These are phyloP conservation scores for Gelatoporia subvermispora DNA, from an alignment of 768 basidiomycete genomes.

Conservation along the genomic window DNA sequence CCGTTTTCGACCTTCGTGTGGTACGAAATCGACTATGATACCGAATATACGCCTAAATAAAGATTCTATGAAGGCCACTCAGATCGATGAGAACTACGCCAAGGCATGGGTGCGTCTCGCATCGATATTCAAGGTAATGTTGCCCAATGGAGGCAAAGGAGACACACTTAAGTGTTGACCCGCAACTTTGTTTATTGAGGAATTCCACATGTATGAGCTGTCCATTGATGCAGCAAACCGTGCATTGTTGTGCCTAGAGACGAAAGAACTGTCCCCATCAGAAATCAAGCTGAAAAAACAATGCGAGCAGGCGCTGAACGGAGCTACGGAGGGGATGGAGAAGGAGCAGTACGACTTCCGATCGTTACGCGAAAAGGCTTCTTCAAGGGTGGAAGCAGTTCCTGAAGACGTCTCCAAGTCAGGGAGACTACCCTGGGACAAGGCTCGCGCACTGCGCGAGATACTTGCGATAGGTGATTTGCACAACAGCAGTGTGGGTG, in stretches of 20 bases:
- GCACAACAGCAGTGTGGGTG: conserved; percentile 3
- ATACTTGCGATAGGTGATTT: conserved; percentile 6
- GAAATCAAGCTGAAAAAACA: conserved; percentile 15
- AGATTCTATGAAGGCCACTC: conserved; percentile 20
- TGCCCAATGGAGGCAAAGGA: too few relatives aligned
- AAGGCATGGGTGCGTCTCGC: conserved; percentile 22
- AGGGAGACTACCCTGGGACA: conserved; percentile 15
- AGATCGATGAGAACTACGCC: conserved; percentile 18
- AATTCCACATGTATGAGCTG: too few relatives aligned
- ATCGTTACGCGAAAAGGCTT: too few relatives aligned
- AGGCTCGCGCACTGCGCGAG: conserved; percentile 16
- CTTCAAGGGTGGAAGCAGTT: too few relatives aligned
- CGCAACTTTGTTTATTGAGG: neutral
- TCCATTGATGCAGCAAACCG: too few relatives aligned
- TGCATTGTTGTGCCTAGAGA: too few relatives aligned
- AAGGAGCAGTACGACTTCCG: too few relatives aligned
- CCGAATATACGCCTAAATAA: too few relatives aligned
- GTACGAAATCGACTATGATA: too few relatives aligned
- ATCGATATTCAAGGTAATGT: conserved; percentile 7
- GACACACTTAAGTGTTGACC: conserved; percentile 6
- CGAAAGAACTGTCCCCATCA: conserved; percentile 5
- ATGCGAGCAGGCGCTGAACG: conserved; percentile 14
- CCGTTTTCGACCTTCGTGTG: conserved; percentile 10
- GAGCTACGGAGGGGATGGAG: conserved; percentile 3
- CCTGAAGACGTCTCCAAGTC: neutral